Percentiles rank a stretch among this genome's conserved stretches.
Evolutionary conservation across 345 rosid species (phyloP).

Genomic region (Durio zibethinus): DNA sequence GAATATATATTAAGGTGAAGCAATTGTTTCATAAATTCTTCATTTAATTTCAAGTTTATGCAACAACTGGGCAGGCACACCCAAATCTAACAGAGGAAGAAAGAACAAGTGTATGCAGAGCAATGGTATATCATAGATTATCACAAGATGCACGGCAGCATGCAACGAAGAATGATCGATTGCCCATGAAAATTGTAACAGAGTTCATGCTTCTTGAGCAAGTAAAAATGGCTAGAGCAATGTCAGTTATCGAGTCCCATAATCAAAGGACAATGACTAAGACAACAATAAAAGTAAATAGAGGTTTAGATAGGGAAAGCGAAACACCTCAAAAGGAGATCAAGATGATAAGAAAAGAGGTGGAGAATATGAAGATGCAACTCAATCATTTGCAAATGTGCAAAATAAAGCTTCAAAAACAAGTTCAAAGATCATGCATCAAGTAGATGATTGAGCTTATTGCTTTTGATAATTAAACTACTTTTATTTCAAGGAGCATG

Average conservation of each 20-base stretch:
- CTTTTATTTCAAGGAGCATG: neutral
- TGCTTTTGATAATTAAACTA: neutral
- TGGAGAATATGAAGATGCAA: conserved; percentile 47
- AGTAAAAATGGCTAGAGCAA: conserved; percentile 35
- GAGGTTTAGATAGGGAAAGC: conserved; percentile 20
- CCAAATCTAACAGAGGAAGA: conserved; percentile 47
- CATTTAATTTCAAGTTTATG: no score
- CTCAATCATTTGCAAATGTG: conserved; percentile 46
- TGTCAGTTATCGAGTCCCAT: conserved; percentile 23
- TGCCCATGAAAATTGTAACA: conserved; percentile 32
- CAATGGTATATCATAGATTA: conserved; percentile 45
- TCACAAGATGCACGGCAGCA: conserved; percentile 49
- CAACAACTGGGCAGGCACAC: conserved; percentile 36
- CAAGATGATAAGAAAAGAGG: conserved; percentile 46
- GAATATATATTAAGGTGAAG: no score
- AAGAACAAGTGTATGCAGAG: conserved; percentile 33
- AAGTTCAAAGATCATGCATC: conserved; percentile 25
- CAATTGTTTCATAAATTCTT: no score
- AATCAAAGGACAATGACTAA: conserved; percentile 31
- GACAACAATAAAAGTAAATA: conserved; percentile 23
- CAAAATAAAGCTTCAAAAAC: conserved; percentile 43
- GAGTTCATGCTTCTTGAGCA: conserved; percentile 46
- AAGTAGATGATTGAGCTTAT: conserved; percentile 1
- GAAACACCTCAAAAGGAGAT: conserved; percentile 32
- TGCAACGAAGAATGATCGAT: conserved; percentile 35